Conservation (phyloP, 345 rosid genomes). For the Garcia nutans region DNA sequence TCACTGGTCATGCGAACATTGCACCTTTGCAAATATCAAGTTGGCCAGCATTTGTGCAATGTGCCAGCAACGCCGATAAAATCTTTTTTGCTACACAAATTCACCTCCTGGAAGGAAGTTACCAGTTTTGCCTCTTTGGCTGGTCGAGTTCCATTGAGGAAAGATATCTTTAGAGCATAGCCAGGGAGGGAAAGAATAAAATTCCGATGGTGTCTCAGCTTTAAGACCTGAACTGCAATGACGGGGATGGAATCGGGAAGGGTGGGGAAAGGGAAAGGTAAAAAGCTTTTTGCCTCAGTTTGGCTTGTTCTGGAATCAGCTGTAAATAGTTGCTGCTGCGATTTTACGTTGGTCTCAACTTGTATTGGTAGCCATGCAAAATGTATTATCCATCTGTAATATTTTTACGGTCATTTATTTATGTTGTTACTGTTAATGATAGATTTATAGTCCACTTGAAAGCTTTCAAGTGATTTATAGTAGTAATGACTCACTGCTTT, state of each 20-base stretch:
- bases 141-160: slow-evolving; percentile 5
- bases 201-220: not conserved
- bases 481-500: not conserved
- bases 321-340: slow-evolving; percentile 17
- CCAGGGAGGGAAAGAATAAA: not conserved
- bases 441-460: not conserved
- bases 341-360: not conserved
- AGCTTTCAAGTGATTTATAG: slow-evolving; percentile 5
- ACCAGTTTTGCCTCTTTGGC: slow-evolving; percentile 6
- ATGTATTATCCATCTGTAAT: slow-evolving; percentile 16
- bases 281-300: not conserved
- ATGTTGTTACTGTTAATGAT: not conserved
- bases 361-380: slow-evolving; percentile 9
- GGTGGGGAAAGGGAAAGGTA: not conserved
- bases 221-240: not conserved
- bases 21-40: slow-evolving; percentile 61
- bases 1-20: slow-evolving; percentile 78
- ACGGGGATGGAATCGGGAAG: slow-evolving; percentile 4
- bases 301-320: slow-evolving; percentile 12
- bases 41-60: slow-evolving; percentile 61
- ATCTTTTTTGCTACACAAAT: not conserved
- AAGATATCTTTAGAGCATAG: slow-evolving; percentile 1
- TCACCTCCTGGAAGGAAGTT: slow-evolving; percentile 1
- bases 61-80: slow-evolving; percentile 55
- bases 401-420: slow-evolving; percentile 5